Base-by-base conservation (phyloP, 169 alveolate species). In the Perkinsus marinus region DNA sequence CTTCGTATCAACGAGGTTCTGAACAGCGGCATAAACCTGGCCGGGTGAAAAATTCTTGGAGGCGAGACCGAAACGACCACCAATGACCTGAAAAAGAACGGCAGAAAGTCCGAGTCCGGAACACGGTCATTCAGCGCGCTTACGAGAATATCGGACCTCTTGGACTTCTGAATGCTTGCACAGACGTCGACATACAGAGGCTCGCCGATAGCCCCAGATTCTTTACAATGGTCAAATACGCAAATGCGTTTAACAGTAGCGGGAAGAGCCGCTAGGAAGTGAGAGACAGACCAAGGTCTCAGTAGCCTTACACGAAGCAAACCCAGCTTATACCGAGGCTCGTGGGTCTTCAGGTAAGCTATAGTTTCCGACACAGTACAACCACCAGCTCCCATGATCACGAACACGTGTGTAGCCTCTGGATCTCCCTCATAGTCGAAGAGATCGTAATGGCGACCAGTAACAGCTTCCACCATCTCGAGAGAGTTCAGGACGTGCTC, bases 371-470 rank as follows among this genome's bases (percentile, higher is more conserved):
- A 94, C 16, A 94, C 92, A 41, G 93, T 93, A 39, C 92, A 93
- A 34, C 94, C 96, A 17, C 96, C 96, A 36, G 95, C 92, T 89
- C 96, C 96, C 95, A 94, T 94, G 43, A 94, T 89, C 90, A 94
- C 93, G 39, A 94, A 68, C 39, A 93, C 92, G 39, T 57, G 69
- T 68, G 79, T 93, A 3, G 96, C 95, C 41, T 93, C 94, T 9
- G 91, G 91, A 91, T 92, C 92, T 7, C 96, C 96, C 34, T 93
- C 93, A 38, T 93, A 93, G 68, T 93, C 95, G 89, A 94, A 94
- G 43, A 94, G 47, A 37, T 92, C 68, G 93, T 93, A 93, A 68
- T 91, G 90, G 39, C 96, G 93, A 34, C 96, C 96, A 22, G 92
- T 92, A 43, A 92, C 92, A 90, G 91, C 92, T 39, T 92, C 93